Base-by-base conservation (phyloP, 1,284 basidiomycete genomes). In the Caloboletus inedulis region DNA sequence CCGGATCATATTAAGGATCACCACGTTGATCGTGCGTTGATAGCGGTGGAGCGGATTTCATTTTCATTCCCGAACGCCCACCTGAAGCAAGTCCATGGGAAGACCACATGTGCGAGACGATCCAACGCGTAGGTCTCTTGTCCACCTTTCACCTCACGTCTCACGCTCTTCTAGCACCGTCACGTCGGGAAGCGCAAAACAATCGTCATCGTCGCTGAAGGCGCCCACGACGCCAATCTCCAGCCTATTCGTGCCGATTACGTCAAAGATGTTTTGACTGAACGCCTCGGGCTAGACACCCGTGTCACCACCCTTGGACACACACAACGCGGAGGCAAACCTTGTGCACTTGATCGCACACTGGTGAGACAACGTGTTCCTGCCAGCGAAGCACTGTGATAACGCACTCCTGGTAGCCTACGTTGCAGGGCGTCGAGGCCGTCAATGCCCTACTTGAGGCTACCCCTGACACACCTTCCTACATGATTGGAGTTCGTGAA, bases 281-380 rank as follows among this genome's bases (percentile, higher is more conserved):
- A 97, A 33, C 81, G 90, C 12, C 82, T 99, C 29, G 90, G 91
- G 0, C 82, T 99, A 39, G 96, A 99, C 72, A 96, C 96, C 0
- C 80, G 97, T 52, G 96, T 99, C 8, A 99, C 97, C n/a, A 98
- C 94, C 0, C 82, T 99, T 25, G 96, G 97, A 25, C 97, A 99
- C 74, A 97, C 92, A 0, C 96, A 99, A 70, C 85, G 96, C 58
- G 96, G 96, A 51, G 96, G 96, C 6, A 80, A 85, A 57, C 96
- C 96, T 0, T 95, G 92, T 62, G 95, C 96, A 2, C 85, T 83
- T 61, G 96, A 99, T 70, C 86, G 97, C 37, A 91, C 98, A 61
- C 66, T 98, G 71, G 95, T 92, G 62, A 63, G 81, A 19, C 10
- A 19, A 23, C 19, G 8, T 34, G 47, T 50, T 45, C 3, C 4